Evolutionary conservation across 352 stramenopile genomes (phyloP).

Genomic region (Pythium rhizo-oryzae): DNA sequence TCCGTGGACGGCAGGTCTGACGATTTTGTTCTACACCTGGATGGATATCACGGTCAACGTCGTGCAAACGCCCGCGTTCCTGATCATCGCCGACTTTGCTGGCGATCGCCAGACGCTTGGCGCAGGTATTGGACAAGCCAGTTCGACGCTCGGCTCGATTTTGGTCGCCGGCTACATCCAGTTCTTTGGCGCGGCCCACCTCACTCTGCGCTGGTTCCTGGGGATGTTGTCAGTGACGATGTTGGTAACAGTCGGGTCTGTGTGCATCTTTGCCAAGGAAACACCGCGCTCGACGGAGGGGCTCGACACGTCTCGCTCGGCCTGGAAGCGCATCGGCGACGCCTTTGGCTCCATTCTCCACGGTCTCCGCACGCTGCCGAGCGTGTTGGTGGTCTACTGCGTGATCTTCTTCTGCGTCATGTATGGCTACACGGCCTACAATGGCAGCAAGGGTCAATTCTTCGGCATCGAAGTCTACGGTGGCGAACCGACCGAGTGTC

Average conservation of each 20-base stretch:
- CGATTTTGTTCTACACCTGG: constrained; percentile 62
- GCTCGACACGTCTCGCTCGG: neutral
- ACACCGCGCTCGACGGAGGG: constrained; percentile 16
- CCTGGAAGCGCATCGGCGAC: constrained; percentile 35
- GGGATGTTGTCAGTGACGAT: constrained; percentile 52
- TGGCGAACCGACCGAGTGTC: constrained; percentile 30
- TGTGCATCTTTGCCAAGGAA: constrained; percentile 43
- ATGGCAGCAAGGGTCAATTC: constrained; percentile 67
- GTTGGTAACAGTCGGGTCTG: constrained; percentile 31
- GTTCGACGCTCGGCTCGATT: constrained; percentile 50
- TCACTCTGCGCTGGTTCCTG: constrained; percentile 52
- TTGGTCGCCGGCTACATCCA: constrained; percentile 53
- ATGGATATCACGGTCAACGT: constrained; percentile 70
- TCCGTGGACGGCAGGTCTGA: constrained; percentile 52
- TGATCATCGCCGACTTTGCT: constrained; percentile 62
- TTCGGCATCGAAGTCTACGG: constrained; percentile 49
- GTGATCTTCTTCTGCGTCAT: constrained; percentile 50
- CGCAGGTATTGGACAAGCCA: constrained; percentile 46
- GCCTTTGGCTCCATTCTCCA: constrained; percentile 43
- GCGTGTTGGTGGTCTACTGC: constrained; percentile 40
- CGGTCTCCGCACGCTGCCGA: constrained; percentile 43
- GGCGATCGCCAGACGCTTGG: constrained; percentile 53
- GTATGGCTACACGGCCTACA: constrained; percentile 69
- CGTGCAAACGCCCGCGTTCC: constrained; percentile 41
- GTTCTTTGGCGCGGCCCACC: constrained; percentile 49